Evolutionary conservation across 1,284 basidiomycete species (phyloP).

Genomic region (Meira miltonrushii): DNA sequence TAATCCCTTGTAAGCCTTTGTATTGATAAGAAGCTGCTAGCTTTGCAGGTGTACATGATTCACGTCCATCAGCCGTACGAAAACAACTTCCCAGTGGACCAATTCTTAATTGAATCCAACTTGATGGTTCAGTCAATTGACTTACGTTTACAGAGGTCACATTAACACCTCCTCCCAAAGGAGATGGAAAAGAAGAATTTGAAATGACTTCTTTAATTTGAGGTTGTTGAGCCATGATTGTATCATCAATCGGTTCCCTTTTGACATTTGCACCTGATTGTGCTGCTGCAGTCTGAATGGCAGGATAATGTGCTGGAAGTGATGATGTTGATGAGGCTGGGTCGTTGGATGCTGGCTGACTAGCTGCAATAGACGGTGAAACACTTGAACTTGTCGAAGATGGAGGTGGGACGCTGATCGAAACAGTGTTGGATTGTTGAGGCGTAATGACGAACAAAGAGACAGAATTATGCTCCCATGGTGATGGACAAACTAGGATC

Average conservation of each 20-base stretch:
- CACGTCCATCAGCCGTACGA: not conserved
- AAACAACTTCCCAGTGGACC: conserved; percentile 9
- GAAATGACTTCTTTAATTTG: not conserved
- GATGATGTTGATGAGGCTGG: too few relatives aligned
- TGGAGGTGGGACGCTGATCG: not conserved
- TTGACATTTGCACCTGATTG: not conserved
- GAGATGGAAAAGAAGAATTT: not conserved
- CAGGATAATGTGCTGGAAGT: not conserved
- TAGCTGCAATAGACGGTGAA: too few relatives aligned
- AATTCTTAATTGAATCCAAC: not conserved
- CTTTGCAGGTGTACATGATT: conserved; percentile 6
- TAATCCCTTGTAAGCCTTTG: not conserved
- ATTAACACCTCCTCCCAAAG: too few relatives aligned
- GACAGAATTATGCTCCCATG: not conserved
- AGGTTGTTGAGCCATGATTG: not conserved
- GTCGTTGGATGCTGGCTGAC: too few relatives aligned
- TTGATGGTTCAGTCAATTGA: too few relatives aligned
- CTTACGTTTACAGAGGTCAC: too few relatives aligned
- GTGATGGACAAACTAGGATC: not conserved
- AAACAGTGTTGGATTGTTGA: not conserved
- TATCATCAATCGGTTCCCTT: not conserved
- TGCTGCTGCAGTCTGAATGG: not conserved
- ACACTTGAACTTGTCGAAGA: not conserved
- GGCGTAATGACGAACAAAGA: not conserved
- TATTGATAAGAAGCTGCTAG: not conserved